Evolutionary conservation across 1,139 yeast genomes (phyloP), one percentile per base, ranked within the genome.

Genomic region (Geotrichum klebahnii): DNA sequence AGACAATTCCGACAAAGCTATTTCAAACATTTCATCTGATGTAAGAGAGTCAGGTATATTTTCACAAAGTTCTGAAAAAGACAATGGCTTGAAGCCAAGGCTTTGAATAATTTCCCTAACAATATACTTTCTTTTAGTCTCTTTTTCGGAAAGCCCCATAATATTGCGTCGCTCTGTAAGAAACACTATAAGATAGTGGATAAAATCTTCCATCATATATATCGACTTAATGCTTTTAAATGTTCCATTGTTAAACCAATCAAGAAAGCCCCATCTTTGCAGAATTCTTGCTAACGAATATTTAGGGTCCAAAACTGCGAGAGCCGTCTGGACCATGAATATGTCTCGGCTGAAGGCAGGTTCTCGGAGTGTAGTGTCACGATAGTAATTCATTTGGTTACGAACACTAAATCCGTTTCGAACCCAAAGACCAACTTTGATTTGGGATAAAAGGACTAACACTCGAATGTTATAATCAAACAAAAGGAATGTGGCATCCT

Each of bases 401-500:
- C 84, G 75, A 8, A 88, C 80, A 38, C 92, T 82, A 54, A 80
- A 77, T 0, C 90, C 90, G 63, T 92, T 92, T 64, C 97, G 77
- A 3, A 90, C 86, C 97, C 97, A 92, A 55, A 84, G 78, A 0
- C 95, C 95, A 1, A 79, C 75, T 41, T 80, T 78, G n/a, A 89
- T 80, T 63, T 92, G 97, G 0, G 90, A 74, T 8, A 83, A 73
- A 20, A 86, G 68, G 0, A 85, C 95, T 29, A 87, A 65, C 0
- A 92, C 84, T 53, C 95, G 74, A 23, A 92, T 67, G 0, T 96
- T 83, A 56, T 84, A 82, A 54, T 88, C 96, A 57, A 82, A 42
- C 22, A 42, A n/a, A 10, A 42, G 20, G 19, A 22, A 16, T 10
- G 22, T 29, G 8, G 3, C 4, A 2, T 17, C 38, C 31, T 42